Evolutionary conservation across 495 filamentous ascomycete genomes (phyloP), one percentile per base, ranked within the genome.

Genomic region (Trichoderma virens): DNA sequence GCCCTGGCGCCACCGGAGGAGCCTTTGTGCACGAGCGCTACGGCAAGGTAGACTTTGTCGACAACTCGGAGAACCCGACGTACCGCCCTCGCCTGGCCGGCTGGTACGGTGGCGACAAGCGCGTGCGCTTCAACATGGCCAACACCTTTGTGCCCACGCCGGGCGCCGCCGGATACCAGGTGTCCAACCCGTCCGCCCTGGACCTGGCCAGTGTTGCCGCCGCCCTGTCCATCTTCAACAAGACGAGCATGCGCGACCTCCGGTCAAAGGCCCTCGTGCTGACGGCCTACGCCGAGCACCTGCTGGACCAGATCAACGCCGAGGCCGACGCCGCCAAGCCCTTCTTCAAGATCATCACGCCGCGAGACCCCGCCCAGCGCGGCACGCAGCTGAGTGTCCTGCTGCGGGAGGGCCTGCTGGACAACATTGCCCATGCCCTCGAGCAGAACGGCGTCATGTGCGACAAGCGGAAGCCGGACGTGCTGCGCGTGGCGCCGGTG

Each of bases 391-490:
- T 98, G 31, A 96, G 91, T 71, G 69, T 98, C 30, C 75, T 83
- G 61, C 84, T 98, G 35, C 27, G 39, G 3, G 79, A 82, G 1
- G 88, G 87, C 0, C 71, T 96, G 60, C 78, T 97, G 51, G 87
- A 90, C 64, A 65, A 68, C 3, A 85, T 96, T 0, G 85, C 93
- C 78, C 75, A 84, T 62, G 76, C 76, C 61, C 70, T 98, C 38
- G 86, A 95, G 69, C 79, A 82, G 47, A 74, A 82, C 14, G 87
- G 85, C 3, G 85, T 96, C 11, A 83, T 98, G 27, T 85, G 95
- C 38, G 94, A 98, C 71, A 91, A 98, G 78, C 78, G 94, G 66
- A 87, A 85, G 70, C 94, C 94, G 25, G 86, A 97, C 74, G 95
- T 98, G 30, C 83, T 98, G 34, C 80, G 94, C 7, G 90, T 97